A percentile compares a stretch with the other conserved stretches of the same genome.
Evolutionary conservation across 108 stramenopile genomes (phyloP).

Genomic region (Licmophora abbreviata): DNA sequence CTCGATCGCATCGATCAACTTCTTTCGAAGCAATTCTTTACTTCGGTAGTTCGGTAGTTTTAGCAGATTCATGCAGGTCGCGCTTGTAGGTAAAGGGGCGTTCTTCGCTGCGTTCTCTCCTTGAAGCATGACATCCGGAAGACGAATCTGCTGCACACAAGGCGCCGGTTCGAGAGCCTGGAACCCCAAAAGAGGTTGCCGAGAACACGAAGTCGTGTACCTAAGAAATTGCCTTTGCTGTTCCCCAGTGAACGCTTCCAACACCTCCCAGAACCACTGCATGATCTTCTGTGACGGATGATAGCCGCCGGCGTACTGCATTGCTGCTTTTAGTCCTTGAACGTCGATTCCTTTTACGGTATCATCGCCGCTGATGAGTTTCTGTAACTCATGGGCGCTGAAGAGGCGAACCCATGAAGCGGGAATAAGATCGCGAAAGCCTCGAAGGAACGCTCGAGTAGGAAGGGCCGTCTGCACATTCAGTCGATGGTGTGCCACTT

Average conservation of each 20-base stretch:
- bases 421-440: conserved; percentile 94
- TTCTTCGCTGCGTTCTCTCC: conserved; percentile 46
- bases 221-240: conserved; percentile 87
- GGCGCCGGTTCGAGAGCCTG: conserved; percentile 75
- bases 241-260: conserved; percentile 73
- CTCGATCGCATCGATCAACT: conserved; percentile 93
- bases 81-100: conserved; percentile 76
- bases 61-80: conserved; percentile 97
- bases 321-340: conserved; percentile 60
- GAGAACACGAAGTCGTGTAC: conserved; percentile 93
- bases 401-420: conserved; percentile 93
- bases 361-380: conserved; percentile 92
- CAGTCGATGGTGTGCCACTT: conserved; percentile 87
- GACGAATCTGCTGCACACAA: conserved; percentile 86
- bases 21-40: conserved; percentile 77
- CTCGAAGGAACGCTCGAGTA: conserved; percentile 86
- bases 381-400: conserved; percentile 90
- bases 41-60: conserved; percentile 92
- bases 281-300: conserved; percentile 91
- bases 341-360: conserved; percentile 87
- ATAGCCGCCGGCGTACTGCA: conserved; percentile 89
- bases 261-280: conserved; percentile 82
- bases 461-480: conserved; percentile 77
- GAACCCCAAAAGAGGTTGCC: conserved; percentile 96
- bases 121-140: conserved; percentile 29